phyloP scores from a whole-genome alignment of 1,284 basidiomycete genomes.

The Phellopilus nigrolimitatus region DNA sequence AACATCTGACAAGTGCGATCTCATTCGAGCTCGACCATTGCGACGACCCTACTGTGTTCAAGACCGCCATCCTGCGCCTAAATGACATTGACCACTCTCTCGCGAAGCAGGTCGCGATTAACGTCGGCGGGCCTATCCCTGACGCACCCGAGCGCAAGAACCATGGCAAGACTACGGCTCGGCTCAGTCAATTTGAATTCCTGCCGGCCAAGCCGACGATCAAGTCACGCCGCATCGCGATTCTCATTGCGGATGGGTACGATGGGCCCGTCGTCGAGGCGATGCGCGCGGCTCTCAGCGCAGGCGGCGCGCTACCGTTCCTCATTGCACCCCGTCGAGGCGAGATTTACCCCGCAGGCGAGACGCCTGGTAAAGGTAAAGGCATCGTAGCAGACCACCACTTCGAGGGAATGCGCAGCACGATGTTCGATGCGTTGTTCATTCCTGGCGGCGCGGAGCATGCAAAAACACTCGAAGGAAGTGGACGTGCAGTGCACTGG shows the following conservation, averaged over 20 bases:
- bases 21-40: slow-evolving; percentile 79
- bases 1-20: slow-evolving; percentile 61
- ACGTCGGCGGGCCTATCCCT: slow-evolving; percentile 57
- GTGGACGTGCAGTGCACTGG: slow-evolving; percentile 64
- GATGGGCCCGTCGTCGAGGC: slow-evolving; percentile 52
- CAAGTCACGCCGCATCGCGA: slow-evolving; percentile 63
- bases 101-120: slow-evolving; percentile 58
- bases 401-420: slow-evolving; percentile 73
- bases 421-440: slow-evolving; percentile 74
- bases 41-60: slow-evolving; percentile 67
- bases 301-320: slow-evolving; percentile 53
- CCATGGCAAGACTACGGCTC: slow-evolving; percentile 49
- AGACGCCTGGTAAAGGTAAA: slow-evolving; percentile 30
- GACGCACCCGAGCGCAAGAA: slow-evolving; percentile 44
- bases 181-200: slow-evolving; percentile 59
- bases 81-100: slow-evolving; percentile 68
- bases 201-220: slow-evolving; percentile 60
- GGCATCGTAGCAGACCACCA: slow-evolving; percentile 59
- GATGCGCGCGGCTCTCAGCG: slow-evolving; percentile 49
- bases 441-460: slow-evolving; percentile 62
- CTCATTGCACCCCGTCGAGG: slow-evolving; percentile 68
- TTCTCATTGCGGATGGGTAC: slow-evolving; percentile 73
- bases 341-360: slow-evolving; percentile 42
- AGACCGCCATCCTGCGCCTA: slow-evolving; percentile 59
- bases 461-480: slow-evolving; percentile 44